Conservation (phyloP, 2,329 filamentous ascomycete species). For the Macrophomina tecta region DNA sequence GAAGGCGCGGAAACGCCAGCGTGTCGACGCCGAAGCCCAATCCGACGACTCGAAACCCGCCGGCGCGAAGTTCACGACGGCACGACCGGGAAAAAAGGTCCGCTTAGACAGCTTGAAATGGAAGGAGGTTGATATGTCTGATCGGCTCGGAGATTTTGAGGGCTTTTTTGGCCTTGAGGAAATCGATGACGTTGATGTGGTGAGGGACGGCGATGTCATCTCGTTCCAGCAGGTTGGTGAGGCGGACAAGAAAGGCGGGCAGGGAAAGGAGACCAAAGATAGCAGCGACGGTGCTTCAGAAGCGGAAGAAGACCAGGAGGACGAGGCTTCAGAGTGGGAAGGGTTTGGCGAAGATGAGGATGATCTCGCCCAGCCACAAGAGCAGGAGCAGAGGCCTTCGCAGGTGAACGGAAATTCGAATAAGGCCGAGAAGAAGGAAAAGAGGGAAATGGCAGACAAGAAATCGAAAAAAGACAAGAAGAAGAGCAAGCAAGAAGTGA, state of each 20-base stretch:
- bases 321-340: constrained; percentile 39
- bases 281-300: constrained; percentile 28
- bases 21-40: constrained; percentile 9
- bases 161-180: constrained; percentile 93
- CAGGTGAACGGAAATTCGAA: constrained; percentile 23
- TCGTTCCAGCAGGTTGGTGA: constrained; percentile 43
- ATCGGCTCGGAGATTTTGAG: constrained; percentile 85
- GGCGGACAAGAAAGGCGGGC: constrained; percentile 33
- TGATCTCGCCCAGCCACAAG: constrained; percentile 42
- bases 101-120: constrained; percentile 63
- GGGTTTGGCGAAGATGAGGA: constrained; percentile 40
- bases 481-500: constrained; percentile 34
- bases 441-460: constrained; percentile 30
- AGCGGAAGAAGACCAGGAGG: constrained; percentile 32
- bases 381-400: constrained; percentile 30
- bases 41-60: constrained; percentile 13
- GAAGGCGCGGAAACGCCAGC: constrained; percentile 51
- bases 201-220: constrained; percentile 62
- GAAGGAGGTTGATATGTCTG: constrained; percentile 71
- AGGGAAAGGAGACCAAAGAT: constrained; percentile 33
- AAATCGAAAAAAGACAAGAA: constrained; percentile 38
- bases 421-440: constrained; percentile 30
- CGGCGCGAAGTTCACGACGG: constrained; percentile 29
- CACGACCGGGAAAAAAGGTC: constrained; percentile 34
- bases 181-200: constrained; percentile 87